Base-by-base conservation (phyloP, 2,329 filamentous ascomycete genomes). In the Alternaria infectoria region DNA sequence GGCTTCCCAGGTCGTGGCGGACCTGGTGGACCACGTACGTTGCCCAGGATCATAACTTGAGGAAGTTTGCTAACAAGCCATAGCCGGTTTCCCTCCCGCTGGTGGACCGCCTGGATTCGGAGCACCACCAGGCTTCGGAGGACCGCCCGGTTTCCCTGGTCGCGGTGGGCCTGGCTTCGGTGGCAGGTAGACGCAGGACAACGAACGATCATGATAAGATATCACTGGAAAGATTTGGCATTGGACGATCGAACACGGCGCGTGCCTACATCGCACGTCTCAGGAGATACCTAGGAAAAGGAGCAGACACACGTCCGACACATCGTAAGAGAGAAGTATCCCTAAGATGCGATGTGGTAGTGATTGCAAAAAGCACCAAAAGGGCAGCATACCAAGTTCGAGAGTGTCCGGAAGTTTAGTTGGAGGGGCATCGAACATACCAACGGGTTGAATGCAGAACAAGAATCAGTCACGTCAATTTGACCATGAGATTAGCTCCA, bases 51-150 rank as follows among this genome's bases (percentile, higher is more conserved):
- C 25, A 12, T 5, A 36, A 32, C 21, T 44, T 17, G 28, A 43
- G 26, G 21, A 45, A 23, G 36, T 12, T 52, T 62, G 69, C 77
- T 74, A 72, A 79, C 60, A 69, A 70, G 45, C 61, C 26, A 50
- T 59, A 72, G 74, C 72, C 65, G 77, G 77, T 2, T 80, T 79
- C 59, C 74, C 87, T 84, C 85, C 68, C 67, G 79, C 78, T 55
- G 84, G 83, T 74, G 84, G 84, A 54, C 90, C 91, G 44, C 83
- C 70, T 57, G 72, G 71, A 13, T 75, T 76, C 43, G 75, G 74
- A 49, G 75, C 72, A 54, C 74, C 75, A 45, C 74, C 74, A 28
- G 74, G 73, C 40, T 75, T 74, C 15, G 68, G 68, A 40, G 64
- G 57, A 28, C 71, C 71, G 30, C 64, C 66, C 28, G 71, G 71